Evolutionary conservation across 495 filamentous ascomycete genomes (phyloP).

Genomic region (Penicillium paradoxum): DNA sequence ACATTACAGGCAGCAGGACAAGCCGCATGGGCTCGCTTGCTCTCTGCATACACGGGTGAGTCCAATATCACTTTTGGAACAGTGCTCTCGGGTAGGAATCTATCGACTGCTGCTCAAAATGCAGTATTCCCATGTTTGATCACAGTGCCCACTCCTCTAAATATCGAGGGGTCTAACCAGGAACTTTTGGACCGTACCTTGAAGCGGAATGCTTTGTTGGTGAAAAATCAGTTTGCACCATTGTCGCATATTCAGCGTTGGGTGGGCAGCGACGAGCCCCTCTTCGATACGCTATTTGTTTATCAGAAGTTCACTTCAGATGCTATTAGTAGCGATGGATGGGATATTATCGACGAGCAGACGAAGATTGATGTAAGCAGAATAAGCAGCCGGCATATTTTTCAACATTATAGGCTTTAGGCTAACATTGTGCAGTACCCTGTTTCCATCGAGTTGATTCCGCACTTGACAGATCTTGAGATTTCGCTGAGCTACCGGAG

Average conservation of each 20-base stretch:
- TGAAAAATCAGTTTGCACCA: constrained; percentile 65
- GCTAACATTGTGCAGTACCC: constrained; percentile 45
- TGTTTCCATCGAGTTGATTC: constrained; percentile 69
- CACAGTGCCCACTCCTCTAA: constrained; percentile 61
- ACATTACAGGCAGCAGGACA: constrained; percentile 68
- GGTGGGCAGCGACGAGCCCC: constrained; percentile 51
- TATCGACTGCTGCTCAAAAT: constrained; percentile 44
- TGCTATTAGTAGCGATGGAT: constrained; percentile 17
- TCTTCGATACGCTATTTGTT: constrained; percentile 77
- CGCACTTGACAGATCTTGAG: constrained; percentile 38
- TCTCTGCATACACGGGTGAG: constrained; percentile 70
- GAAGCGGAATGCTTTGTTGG: constrained; percentile 53
- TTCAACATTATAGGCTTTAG: constrained; percentile 15
- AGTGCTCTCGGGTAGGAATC: constrained; percentile 64
- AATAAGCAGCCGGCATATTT: background rate
- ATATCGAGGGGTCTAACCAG: constrained; percentile 45
- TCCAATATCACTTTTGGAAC: constrained; percentile 62
- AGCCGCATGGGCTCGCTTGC: constrained; percentile 66
- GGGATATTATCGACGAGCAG: constrained; percentile 50
- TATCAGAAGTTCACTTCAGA: constrained; percentile 58
- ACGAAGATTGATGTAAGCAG: constrained; percentile 51
- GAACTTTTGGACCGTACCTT: constrained; percentile 55
- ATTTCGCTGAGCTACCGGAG: constrained; percentile 59
- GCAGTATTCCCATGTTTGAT: constrained; percentile 68
- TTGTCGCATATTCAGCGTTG: constrained; percentile 62